Conservation (phyloP, 148 eudicot species). For the Mesembryanthemum crystallinum region DNA sequence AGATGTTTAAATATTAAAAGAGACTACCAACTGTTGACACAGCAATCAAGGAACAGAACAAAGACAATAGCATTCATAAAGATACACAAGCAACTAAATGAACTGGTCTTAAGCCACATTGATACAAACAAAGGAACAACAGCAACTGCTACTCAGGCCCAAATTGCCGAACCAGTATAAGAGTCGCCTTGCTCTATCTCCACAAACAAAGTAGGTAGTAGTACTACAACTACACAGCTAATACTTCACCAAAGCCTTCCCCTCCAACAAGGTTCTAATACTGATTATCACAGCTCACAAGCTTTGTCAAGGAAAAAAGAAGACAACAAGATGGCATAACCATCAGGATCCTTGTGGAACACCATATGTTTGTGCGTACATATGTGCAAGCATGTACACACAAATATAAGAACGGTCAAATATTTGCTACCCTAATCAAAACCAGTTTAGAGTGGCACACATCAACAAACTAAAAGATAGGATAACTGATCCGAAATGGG, state of each 20-base stretch:
- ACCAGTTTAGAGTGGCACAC: not conserved
- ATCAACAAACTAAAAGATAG: not conserved
- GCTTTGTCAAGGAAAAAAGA: not conserved
- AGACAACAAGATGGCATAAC: not conserved
- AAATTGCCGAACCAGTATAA: not conserved
- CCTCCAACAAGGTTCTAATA: not conserved
- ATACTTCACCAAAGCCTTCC: not conserved
- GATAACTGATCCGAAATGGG: not conserved
- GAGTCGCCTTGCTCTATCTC: not conserved
- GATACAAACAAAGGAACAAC: slow-evolving; percentile 1
- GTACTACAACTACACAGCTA: not conserved
- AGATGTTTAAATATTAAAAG: slow-evolving; percentile 1
- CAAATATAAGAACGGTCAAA: not conserved
- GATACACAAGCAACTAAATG: not conserved
- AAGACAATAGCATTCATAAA: not conserved
- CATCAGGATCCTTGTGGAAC: not conserved
- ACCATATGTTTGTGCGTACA: not conserved
- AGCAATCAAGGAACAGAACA: not conserved
- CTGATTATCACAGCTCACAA: not conserved
- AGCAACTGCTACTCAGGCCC: not conserved
- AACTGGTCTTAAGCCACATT: not conserved
- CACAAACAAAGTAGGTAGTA: not conserved
- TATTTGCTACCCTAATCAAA: not conserved
- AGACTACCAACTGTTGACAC: not conserved
- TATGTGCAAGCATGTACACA: slow-evolving; percentile 8